Evolutionary conservation across 1,284 basidiomycete species (phyloP), one percentile per base, ranked within the genome.

Genomic region (Puccinia horiana): DNA sequence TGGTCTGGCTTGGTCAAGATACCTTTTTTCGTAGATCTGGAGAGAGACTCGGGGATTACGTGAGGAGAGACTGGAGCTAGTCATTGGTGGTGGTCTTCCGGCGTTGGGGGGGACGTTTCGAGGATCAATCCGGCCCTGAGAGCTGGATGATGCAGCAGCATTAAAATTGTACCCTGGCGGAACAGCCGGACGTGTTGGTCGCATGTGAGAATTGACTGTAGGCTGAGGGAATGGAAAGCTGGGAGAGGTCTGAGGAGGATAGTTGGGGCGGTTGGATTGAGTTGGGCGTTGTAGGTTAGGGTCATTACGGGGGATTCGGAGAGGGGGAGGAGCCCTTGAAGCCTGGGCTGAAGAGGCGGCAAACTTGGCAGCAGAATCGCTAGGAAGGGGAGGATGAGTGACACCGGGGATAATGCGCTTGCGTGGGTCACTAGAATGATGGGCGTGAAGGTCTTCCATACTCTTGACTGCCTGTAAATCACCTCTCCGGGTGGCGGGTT

Each of bases 211-310:
- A 29, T 42, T 61, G 40, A 75, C 61, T 16, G 72, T 47, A 56
- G 80, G 80, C 18, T 81, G 80, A 20, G 80, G 80, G 63, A 81
- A 75, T 2, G 72, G 52, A n/a, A 81, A 63, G 47, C 44, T 81
- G 40, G 80, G 70, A 29, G 81, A 61, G 4, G 44, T 67, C 58
- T 72, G 49, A 9, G 42, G 58, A 37, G 63, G 61, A 32, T 75
- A 65, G 37, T 37, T 69, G 12, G 80, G 58, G n/a, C 80, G 80
- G 52, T 20, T 40, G 26, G 79, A 52, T 29, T 65, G 44, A 20
- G 0, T 56, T 0, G 42, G 37, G 11, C 52, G 49, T 35, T 75
- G 58, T 11, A 44, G 42, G 2, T 63, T 23, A 11, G 61, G 65
- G 49, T 76, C 52, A 47, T 8, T 58, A 35, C 74, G 81, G 26